Conservation (phyloP, 768 basidiomycete species). For the Pleurotus pulmonarius region DNA sequence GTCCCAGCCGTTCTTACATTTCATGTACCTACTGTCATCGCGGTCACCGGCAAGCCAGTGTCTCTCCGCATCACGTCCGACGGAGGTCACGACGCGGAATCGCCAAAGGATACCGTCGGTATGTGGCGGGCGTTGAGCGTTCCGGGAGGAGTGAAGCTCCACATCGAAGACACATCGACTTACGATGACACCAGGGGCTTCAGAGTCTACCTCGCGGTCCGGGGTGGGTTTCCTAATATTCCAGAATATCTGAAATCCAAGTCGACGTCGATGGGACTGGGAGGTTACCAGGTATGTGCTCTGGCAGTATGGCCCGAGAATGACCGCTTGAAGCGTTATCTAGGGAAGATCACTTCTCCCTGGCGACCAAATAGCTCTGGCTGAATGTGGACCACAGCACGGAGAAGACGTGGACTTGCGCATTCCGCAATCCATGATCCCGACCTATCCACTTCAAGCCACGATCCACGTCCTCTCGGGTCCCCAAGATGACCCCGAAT, state of each 20-base stretch:
- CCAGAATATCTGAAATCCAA: slow-evolving; percentile 60
- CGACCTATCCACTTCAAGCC: slow-evolving; percentile 47
- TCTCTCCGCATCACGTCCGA: no score
- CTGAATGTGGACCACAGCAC: slow-evolving; percentile 19
- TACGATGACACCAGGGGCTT: slow-evolving; percentile 33
- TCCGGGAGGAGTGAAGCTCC: slow-evolving; percentile 38
- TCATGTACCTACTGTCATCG: slow-evolving; percentile 42
- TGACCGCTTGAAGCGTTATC: slow-evolving; percentile 8
- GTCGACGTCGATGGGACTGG: slow-evolving; percentile 59
- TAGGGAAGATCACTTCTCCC: slow-evolving; percentile 48
- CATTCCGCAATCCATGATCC: slow-evolving; percentile 29
- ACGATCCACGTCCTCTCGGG: slow-evolving; percentile 52
- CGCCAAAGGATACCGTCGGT: slow-evolving; percentile 37
- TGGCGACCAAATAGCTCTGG: slow-evolving; percentile 49
- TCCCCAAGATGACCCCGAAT: slow-evolving; percentile 59
- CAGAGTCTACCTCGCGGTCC: slow-evolving; percentile 51
- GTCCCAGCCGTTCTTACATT: slow-evolving; percentile 45
- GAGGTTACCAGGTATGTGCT: slow-evolving; percentile 50
- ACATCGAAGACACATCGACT: slow-evolving; percentile 27
- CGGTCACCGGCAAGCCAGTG: slow-evolving; percentile 50
- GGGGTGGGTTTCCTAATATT: slow-evolving; percentile 57
- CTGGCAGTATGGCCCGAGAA: neutral
- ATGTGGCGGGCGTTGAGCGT: slow-evolving; percentile 52
- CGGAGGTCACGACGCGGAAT: neutral
- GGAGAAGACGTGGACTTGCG: slow-evolving; percentile 12